These are phyloP conservation scores for Zymoseptoria pseudotritici DNA, from an alignment of 2,329 filamentous ascomycete species.

Conservation along the genomic window DNA sequence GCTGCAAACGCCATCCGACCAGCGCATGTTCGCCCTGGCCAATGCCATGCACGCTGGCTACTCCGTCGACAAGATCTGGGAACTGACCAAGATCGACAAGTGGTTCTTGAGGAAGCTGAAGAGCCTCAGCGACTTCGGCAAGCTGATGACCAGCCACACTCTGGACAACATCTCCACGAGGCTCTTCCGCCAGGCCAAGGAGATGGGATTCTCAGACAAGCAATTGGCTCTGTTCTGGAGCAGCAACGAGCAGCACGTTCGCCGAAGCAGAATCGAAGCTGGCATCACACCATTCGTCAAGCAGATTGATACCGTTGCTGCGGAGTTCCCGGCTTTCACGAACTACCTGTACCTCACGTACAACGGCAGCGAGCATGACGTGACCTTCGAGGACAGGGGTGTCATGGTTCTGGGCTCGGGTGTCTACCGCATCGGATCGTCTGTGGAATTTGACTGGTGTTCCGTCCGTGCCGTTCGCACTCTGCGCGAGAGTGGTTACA, in stretches of 20 bases:
- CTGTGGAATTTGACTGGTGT: constrained; percentile 99
- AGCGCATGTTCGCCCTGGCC: constrained; percentile 92
- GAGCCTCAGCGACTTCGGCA: constrained; percentile 81
- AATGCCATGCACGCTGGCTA: constrained; percentile 96
- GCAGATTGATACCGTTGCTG: constrained; percentile 97
- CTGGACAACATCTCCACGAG: constrained; percentile 58
- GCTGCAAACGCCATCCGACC: constrained; percentile 93
- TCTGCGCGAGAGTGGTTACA: constrained; percentile 71
- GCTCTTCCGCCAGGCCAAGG: constrained; percentile 76
- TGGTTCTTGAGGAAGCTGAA: constrained; percentile 95
- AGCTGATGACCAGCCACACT: constrained; percentile 62
- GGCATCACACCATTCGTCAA: constrained; percentile 86
- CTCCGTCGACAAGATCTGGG: constrained; percentile 93
- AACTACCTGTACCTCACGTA: constrained; percentile 98
- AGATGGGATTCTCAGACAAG: constrained; percentile 87
- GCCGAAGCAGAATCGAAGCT: constrained; percentile 74
- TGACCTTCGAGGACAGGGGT: constrained; percentile 79
- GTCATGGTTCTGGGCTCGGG: constrained; percentile 95
- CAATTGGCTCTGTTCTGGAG: constrained; percentile 92
- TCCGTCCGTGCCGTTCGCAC: constrained; percentile 91
- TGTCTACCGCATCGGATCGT: constrained; percentile 94
- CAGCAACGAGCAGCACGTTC: constrained; percentile 86
- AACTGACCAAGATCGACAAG: constrained; percentile 96
- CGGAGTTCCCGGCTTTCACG: constrained; percentile 87
- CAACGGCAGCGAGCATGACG: constrained; percentile 79